A percentile compares a stretch with the other conserved stretches of the same genome.
phyloP scores from a whole-genome alignment of 257 asterid genomes.

The Plantago elongata region DNA sequence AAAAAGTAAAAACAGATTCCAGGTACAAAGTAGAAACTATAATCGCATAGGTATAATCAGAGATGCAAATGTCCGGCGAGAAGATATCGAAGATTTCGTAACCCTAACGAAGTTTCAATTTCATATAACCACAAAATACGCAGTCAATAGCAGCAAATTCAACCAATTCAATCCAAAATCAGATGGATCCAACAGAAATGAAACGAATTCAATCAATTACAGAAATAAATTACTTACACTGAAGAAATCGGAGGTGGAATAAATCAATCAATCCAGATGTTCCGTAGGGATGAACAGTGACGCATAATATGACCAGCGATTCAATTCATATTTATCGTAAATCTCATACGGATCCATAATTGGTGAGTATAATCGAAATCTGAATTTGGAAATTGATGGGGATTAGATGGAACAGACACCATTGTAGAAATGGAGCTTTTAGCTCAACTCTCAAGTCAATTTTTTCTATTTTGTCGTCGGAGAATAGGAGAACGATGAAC shows the following conservation, averaged over 20 bases:
- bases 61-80: slow-evolving; percentile 40
- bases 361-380: too few species aligned
- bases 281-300: slow-evolving; percentile 75
- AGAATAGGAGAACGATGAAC: too few species aligned
- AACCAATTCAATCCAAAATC: not conserved
- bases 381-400: too few species aligned
- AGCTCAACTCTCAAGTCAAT: too few species aligned
- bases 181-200: too few species aligned
- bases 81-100: slow-evolving; percentile 70
- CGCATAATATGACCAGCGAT: slow-evolving; percentile 48
- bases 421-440: too few species aligned
- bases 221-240: slow-evolving; percentile 49
- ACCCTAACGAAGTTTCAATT: slow-evolving; percentile 92
- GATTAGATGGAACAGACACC: too few species aligned
- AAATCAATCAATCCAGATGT: slow-evolving; percentile 57
- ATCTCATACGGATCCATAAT: slow-evolving; percentile 19
- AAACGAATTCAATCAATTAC: slow-evolving; percentile 9
- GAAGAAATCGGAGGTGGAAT: slow-evolving; percentile 68
- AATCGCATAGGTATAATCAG: too few species aligned
- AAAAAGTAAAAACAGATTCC: too few species aligned
- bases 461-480: too few species aligned
- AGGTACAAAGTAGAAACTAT: too few species aligned
- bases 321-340: slow-evolving; percentile 59
- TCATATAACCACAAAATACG: slow-evolving; percentile 96
- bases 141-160: slow-evolving; percentile 72